phyloP scores from a whole-genome alignment of 2,329 filamentous ascomycete species.

The Ophiostoma triangulosporum region DNA sequence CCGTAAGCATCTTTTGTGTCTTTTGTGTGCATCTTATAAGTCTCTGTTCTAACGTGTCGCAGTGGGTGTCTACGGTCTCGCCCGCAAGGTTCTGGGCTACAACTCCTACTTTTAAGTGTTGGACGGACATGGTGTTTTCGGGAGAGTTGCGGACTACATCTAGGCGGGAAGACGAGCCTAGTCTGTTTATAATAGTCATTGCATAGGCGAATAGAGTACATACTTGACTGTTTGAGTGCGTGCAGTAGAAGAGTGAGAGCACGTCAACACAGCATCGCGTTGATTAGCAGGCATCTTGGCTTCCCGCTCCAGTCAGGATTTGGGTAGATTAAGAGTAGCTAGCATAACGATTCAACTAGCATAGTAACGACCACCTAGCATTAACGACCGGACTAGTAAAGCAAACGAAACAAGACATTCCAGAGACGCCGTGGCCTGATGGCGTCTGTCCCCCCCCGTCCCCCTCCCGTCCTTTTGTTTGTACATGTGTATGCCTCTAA shows the following conservation, averaged over 20 bases:
- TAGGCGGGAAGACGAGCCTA: background rate
- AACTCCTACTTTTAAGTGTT: constrained; percentile 52
- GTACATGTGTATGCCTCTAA: no score
- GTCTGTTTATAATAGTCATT: constrained; percentile 4
- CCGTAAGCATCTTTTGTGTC: constrained; percentile 31
- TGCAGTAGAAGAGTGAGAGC: no score
- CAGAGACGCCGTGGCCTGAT: background rate
- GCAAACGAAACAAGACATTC: background rate
- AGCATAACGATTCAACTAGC: no score
- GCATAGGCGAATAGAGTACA: constrained; percentile 2
- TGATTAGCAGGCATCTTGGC: no score
- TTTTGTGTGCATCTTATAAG: background rate
- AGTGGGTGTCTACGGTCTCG: constrained; percentile 57
- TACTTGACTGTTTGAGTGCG: background rate
- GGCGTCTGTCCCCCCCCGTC: no score
- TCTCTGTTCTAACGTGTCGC: constrained; percentile 1
- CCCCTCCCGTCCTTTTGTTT: background rate
- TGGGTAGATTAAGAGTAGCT: no score
- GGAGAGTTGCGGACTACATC: background rate
- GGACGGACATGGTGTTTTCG: background rate
- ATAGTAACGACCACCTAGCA: background rate
- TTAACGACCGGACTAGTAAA: no score
- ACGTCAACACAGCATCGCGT: background rate
- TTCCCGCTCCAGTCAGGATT: no score
- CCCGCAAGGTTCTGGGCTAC: constrained; percentile 60